Evolutionary conservation across 371 early-diverging fungal genomes (phyloP), one percentile per base, ranked within the genome.

Genomic region (Phascolomyces articulosus): DNA sequence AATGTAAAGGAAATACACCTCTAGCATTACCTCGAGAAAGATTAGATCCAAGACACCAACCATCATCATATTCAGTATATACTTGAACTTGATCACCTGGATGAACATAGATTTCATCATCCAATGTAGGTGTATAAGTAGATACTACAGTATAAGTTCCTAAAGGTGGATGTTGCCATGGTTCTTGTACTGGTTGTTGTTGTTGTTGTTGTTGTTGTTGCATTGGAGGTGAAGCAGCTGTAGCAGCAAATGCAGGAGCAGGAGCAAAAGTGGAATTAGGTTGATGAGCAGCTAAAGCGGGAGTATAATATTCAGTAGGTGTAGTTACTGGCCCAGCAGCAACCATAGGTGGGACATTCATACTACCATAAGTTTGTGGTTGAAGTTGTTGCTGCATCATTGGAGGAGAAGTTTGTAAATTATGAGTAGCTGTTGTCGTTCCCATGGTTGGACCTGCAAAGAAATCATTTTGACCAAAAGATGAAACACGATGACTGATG

Each of bases 1-100:
- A 84, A 58, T 80, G 80, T 40, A 77, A 67, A 2, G 86, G 86
- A 74, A 86, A 83, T 3, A 84, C 83, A 9, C 86, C 86, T 27
- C 53, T 62, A 2, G 29, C 23, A 10, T 40, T 34, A 27, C 53
- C 62, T 51, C 55, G 41, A 0, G 55, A 48, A 4, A 65, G 34
- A 38, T 61, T 62, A 0, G 51, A 18, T 20, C 64, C 69, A 21
- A 60, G 64, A n/a, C 62, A 62, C 62, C 65, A 69, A 10, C 69
- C 69, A 41, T 69, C 62, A n/a, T 69, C 65, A 31, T 69, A 69
- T 31, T 62, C 63, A 4, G 59, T 54, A 24, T 59, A 65, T 21
- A 60, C 62, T 51, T 65, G 69, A 20, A 65, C 65, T 4, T 59
- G 65, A 29, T 65, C 69, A 2, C 65, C 65, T 24, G 65, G 65